These are phyloP conservation scores for Paramarasmius palmivorus DNA, from an alignment of 1,284 basidiomycete genomes.

Conservation along the genomic window DNA sequence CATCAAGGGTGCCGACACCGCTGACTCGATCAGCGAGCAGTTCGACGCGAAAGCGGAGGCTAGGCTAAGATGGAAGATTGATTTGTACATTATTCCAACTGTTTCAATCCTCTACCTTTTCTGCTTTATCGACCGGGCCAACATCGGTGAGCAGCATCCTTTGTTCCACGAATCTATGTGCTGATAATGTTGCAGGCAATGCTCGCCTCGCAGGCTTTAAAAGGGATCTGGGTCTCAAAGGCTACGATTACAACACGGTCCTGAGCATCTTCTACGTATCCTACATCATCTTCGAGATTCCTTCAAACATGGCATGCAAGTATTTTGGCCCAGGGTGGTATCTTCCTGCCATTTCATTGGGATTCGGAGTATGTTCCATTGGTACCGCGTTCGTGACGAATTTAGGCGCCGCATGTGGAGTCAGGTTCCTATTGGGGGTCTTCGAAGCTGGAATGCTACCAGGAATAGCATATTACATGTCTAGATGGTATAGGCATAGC, in stretches of 20 bases:
- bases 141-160: background rate
- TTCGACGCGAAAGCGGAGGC: background rate
- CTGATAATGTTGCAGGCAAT: slow-evolving; percentile 3
- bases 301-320: background rate
- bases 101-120: slow-evolving; percentile 2
- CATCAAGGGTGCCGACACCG: no score
- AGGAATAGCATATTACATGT: background rate
- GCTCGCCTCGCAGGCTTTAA: slow-evolving; percentile 13
- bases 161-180: background rate
- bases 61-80: background rate
- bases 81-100: background rate
- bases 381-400: background rate
- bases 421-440: background rate
- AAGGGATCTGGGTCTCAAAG: slow-evolving; percentile 10
- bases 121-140: slow-evolving; percentile 1
- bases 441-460: background rate
- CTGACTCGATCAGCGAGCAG: background rate
- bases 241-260: slow-evolving; percentile 14
- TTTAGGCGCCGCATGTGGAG: background rate
- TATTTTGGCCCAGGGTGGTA: background rate
- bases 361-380: background rate
- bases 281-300: background rate
- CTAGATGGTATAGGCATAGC: background rate
- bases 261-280: slow-evolving; percentile 7
- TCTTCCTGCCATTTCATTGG: background rate